phyloP scores from a whole-genome alignment of 208 protist species.

The Histomonas meleagridis region DNA sequence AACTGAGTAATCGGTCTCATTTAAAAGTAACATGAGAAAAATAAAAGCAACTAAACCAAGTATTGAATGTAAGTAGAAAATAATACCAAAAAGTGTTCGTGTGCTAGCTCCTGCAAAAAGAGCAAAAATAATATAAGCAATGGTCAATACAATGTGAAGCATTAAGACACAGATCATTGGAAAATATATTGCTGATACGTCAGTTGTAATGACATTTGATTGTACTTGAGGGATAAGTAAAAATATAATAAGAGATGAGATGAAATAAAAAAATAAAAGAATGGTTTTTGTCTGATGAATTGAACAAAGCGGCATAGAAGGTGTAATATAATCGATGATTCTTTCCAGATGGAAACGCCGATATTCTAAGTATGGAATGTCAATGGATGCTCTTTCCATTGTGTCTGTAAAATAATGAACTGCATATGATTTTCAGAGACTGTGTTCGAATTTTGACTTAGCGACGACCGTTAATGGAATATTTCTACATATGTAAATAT shows the following conservation, averaged over 20 bases:
- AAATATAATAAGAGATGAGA: not conserved
- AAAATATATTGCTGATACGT: not conserved
- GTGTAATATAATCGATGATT: not conserved
- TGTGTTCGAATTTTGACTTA: no score
- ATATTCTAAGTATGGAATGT: not conserved
- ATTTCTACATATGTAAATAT: no score
- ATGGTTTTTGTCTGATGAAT: slow-evolving; percentile 16
- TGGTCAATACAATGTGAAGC: not conserved
- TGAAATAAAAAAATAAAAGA: slow-evolving; percentile 11
- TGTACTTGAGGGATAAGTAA: not conserved
- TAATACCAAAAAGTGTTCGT: not conserved
- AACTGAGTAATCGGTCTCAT: no score
- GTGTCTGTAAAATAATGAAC: no score
- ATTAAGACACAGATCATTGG: not conserved
- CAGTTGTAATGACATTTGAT: not conserved
- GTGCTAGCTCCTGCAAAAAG: not conserved
- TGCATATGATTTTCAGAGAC: no score
- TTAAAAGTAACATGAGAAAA: not conserved
- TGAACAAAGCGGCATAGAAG: not conserved
- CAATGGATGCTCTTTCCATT: no score
- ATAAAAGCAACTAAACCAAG: not conserved
- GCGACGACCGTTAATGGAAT: no score
- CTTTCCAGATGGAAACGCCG: not conserved
- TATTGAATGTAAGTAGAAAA: not conserved
- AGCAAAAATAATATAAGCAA: not conserved